These are phyloP conservation scores for Saccharomycopsis javanensis DNA, from an alignment of 805 yeast genomes.

Conservation along the genomic window DNA sequence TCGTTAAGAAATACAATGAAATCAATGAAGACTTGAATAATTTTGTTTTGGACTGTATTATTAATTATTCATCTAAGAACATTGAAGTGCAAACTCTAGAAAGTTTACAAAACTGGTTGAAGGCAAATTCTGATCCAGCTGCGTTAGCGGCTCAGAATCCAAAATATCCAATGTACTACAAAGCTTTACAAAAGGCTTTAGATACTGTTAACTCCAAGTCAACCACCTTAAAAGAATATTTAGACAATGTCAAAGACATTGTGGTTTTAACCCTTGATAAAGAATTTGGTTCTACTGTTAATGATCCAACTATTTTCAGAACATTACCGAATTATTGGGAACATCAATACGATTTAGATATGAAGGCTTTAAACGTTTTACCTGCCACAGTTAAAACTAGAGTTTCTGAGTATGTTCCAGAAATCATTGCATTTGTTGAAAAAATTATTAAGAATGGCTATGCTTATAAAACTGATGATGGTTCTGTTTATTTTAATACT, in stretches of 20 bases:
- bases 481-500: slow-evolving; percentile 95
- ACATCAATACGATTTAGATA: slow-evolving; percentile 70
- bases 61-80: slow-evolving; percentile 17
- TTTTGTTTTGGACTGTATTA: slow-evolving; percentile 5
- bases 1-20: slow-evolving; percentile 27
- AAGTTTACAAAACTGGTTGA: slow-evolving; percentile 45
- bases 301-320: slow-evolving; percentile 76
- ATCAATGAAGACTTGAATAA: slow-evolving; percentile 21
- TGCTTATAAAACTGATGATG: slow-evolving; percentile 77
- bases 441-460: slow-evolving; percentile 69
- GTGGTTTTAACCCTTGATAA: slow-evolving; percentile 64
- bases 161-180: slow-evolving; percentile 78
- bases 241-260: slow-evolving; percentile 58
- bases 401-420: slow-evolving; percentile 93
- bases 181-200: slow-evolving; percentile 48
- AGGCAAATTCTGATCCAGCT: slow-evolving; percentile 15
- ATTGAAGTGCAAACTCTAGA: slow-evolving; percentile 24
- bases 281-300: slow-evolving; percentile 63
- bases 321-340: slow-evolving; percentile 88
- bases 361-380: slow-evolving; percentile 74
- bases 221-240: slow-evolving; percentile 29
- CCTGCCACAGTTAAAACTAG: slow-evolving; percentile 84
- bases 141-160: slow-evolving; percentile 52
- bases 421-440: slow-evolving; percentile 71
- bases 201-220: slow-evolving; percentile 21